Base-by-base conservation (phyloP, 2,329 filamentous ascomycete species). In the Aspergillus neoniger region DNA sequence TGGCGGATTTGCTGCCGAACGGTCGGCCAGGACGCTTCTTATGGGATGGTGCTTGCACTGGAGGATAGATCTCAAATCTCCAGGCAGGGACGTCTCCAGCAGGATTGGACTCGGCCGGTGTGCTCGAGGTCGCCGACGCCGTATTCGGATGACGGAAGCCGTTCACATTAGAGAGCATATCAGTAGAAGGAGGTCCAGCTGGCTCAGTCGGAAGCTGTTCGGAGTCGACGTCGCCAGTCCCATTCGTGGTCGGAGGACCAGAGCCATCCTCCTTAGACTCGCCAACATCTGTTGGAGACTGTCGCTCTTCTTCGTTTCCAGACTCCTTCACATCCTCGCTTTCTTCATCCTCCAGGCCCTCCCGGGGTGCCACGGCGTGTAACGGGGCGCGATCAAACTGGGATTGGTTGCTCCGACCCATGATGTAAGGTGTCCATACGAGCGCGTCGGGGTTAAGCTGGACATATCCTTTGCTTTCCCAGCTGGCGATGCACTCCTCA, bases 351-450 rank as follows among this genome's bases (percentile, higher is more conserved):
- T 74, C 72, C 6, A 63, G 57, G n/a, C 70, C 92, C 63, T 96
- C 92, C 38, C 94, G 87, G 5, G 90, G 92, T 12, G 94, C 94
- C 57, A 98, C 91, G 1, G 94, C 90, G 65, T 91, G 93, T 58
- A 98, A 80, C 5, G 91, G 91, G 5, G 88, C 91, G 53, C 92
- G 85, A 71, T 96, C 92, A 69, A 95, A 94, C 69, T 91, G 91
- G 4, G 89, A 89, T 38, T 90, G 86, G 67, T 90, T 93, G 74
- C 86, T 89, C 49, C 92, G 87, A 25, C 95, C 94, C 92, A 97
- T 98, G 44, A 98, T 88, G 74, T 96, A 99, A 0, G 95, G 95
- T 14, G 93, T 97, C 95, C 95, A 99, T 10, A 93, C 89, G 25
- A 99, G 83, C 17, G 88, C 88, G 48, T 89, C 87, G 0, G 90